These are phyloP conservation scores for Neurospora sp. DNA, from an alignment of 495 filamentous ascomycete species.

Conservation along the genomic window DNA sequence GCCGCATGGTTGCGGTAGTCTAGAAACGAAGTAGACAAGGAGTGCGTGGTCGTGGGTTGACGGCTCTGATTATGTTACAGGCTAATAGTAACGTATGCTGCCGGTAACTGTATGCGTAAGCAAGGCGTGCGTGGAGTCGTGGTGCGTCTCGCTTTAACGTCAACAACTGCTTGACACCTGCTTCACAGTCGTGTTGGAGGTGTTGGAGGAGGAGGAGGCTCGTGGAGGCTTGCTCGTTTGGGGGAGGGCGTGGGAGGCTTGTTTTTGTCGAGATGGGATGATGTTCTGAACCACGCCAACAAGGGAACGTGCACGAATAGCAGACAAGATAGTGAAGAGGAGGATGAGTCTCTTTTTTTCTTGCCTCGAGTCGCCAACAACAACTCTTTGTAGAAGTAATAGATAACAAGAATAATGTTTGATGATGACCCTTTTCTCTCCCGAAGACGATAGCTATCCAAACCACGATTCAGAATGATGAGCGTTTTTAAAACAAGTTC, in stretches of 20 bases:
- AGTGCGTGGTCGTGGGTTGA: neutral
- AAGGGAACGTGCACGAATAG: neutral
- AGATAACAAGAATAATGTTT: neutral
- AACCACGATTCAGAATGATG: neutral
- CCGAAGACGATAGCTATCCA: neutral
- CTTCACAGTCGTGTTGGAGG: neutral
- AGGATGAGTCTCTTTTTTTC: neutral
- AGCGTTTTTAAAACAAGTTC: neutral
- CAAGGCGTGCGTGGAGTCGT: neutral
- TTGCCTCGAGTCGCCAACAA: neutral
- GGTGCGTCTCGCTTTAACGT: neutral
- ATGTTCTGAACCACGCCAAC: neutral
- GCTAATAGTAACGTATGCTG: neutral
- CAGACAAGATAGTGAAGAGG: neutral
- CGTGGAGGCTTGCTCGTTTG: neutral
- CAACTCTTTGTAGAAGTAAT: neutral
- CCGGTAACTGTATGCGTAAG: neutral
- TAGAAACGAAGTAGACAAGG: neutral
- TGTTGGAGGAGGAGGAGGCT: neutral
- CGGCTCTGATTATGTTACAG: neutral
- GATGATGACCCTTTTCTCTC: neutral
- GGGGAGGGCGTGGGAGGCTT: neutral
- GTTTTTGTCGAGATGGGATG: neutral
- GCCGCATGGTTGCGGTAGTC: conserved; percentile 46
- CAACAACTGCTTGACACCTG: neutral